phyloP scores from a whole-genome alignment of 2,329 filamentous ascomycete species.

The Fusarium praegraminearum region DNA sequence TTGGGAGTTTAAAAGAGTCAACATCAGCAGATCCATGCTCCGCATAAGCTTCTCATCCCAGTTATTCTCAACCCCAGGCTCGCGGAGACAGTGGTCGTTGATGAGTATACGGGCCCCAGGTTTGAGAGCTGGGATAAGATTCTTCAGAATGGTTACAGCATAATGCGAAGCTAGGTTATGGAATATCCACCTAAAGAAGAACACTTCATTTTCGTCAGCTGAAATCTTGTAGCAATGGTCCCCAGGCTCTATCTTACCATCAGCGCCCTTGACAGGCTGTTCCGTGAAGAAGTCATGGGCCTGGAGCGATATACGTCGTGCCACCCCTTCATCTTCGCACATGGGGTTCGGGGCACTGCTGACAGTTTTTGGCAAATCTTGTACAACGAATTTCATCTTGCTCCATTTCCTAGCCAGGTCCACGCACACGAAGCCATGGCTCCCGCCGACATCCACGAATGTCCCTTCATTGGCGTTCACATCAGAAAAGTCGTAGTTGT shows the following conservation, averaged over 20 bases:
- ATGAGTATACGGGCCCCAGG: slow-evolving; percentile 63
- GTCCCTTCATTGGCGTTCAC: slow-evolving; percentile 60
- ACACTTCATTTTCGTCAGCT: slow-evolving; percentile 44
- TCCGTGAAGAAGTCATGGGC: slow-evolving; percentile 69
- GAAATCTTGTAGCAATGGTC: neutral
- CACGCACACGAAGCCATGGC: slow-evolving; percentile 68
- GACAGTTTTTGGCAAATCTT: slow-evolving; percentile 64
- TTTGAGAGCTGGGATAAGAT: slow-evolving; percentile 66
- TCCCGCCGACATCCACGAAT: slow-evolving; percentile 70
- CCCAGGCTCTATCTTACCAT: slow-evolving; percentile 53
- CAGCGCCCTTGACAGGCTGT: slow-evolving; percentile 65
- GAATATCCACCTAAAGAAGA: slow-evolving; percentile 70
- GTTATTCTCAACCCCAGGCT: slow-evolving; percentile 54
- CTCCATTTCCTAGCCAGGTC: slow-evolving; percentile 64
- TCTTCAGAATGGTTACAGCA: slow-evolving; percentile 61
- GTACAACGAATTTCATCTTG: slow-evolving; percentile 66
- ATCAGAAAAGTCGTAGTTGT: slow-evolving; percentile 65
- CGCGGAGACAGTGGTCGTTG: slow-evolving; percentile 60
- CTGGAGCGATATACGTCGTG: slow-evolving; percentile 57
- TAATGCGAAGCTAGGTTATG: slow-evolving; percentile 71
- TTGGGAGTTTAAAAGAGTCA: slow-evolving; percentile 63
- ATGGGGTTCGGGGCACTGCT: slow-evolving; percentile 60
- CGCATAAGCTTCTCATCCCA: slow-evolving; percentile 63
- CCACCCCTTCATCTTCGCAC: slow-evolving; percentile 54
- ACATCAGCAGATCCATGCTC: slow-evolving; percentile 66